A percentile compares a stretch with the other conserved stretches of the same genome.
Evolutionary conservation across 768 basidiomycete genomes (phyloP).

Genomic region (Tricholoma sp.): DNA sequence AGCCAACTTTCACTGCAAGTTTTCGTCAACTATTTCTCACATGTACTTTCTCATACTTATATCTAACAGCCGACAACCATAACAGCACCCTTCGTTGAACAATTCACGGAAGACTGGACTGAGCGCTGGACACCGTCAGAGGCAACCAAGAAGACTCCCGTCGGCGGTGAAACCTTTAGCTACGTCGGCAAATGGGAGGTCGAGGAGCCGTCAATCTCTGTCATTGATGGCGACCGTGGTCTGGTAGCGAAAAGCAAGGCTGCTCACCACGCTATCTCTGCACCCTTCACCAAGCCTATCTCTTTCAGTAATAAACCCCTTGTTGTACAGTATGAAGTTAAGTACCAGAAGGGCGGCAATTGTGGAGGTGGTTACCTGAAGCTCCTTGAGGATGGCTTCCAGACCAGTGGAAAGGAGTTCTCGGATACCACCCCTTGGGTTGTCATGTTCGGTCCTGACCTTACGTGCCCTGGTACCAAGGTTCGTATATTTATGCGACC

Average conservation of each 20-base stretch:
- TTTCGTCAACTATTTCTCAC: background rate
- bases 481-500: constrained; percentile 28
- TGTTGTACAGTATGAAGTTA: constrained; percentile 98
- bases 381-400: constrained; percentile 90
- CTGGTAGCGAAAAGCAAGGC: constrained; percentile 97
- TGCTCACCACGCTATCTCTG: constrained; percentile 97
- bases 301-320: constrained; percentile 82
- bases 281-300: constrained; percentile 74
- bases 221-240: constrained; percentile 83
- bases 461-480: constrained; percentile 91
- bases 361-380: constrained; percentile 99
- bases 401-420: constrained; percentile 89
- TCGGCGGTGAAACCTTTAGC: constrained; percentile 92
- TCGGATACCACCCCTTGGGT: constrained; percentile 92
- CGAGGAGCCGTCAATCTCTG: constrained; percentile 75
- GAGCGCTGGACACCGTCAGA: constrained; percentile 95
- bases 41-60: background rate
- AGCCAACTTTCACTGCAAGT: constrained; percentile 67
- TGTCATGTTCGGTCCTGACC: constrained; percentile 96
- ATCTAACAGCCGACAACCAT: constrained; percentile 61
- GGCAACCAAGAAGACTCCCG: constrained; percentile 97
- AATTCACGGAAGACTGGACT: constrained; percentile 89
- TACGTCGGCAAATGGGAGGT: constrained; percentile 98
- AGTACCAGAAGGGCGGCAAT: constrained; percentile 98
- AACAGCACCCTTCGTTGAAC: constrained; percentile 91